Conservation (phyloP, 1,284 basidiomycete species). For the Ustilago tritici region DNA sequence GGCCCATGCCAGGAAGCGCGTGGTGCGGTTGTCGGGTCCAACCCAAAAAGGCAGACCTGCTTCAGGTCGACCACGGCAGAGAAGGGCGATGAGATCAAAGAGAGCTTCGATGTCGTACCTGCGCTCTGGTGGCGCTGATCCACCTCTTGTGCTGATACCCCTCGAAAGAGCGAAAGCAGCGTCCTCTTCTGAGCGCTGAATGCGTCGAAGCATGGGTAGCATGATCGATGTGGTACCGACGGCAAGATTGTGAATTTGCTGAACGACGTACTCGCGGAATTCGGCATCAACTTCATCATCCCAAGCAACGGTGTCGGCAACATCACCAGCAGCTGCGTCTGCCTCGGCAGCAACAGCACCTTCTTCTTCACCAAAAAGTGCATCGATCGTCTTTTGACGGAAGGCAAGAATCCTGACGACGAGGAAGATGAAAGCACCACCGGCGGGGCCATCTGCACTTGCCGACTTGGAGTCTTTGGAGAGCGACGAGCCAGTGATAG, state of each 20-base stretch:
- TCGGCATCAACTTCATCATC: constrained; percentile 70
- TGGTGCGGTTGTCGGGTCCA: constrained; percentile 71
- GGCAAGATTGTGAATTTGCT: constrained; percentile 62
- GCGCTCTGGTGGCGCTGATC: constrained; percentile 60
- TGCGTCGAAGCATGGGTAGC: constrained; percentile 64
- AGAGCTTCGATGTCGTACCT: constrained; percentile 69
- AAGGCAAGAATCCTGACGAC: constrained; percentile 69
- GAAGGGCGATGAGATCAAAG: constrained; percentile 63
- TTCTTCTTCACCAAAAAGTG: constrained; percentile 75
- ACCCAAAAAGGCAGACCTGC: constrained; percentile 65
- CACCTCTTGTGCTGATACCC: constrained; percentile 20
- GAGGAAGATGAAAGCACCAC: constrained; percentile 84
- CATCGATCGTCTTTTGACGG: constrained; percentile 65
- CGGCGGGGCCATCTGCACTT: constrained; percentile 81
- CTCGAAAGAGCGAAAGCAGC: constrained; percentile 62
- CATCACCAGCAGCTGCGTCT: constrained; percentile 51
- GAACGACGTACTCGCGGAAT: constrained; percentile 66
- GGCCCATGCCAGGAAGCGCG: constrained; percentile 68
- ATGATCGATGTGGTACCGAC: constrained; percentile 55
- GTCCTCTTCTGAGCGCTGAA: constrained; percentile 68
- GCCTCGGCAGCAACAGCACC: constrained; percentile 54
- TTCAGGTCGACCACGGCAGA: constrained; percentile 62
- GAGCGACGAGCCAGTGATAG: constrained; percentile 50
- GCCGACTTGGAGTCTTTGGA: constrained; percentile 74
- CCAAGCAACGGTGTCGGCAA: constrained; percentile 49